These are phyloP conservation scores for Ceratobasidium papillatum DNA, from an alignment of 1,284 basidiomycete species.

Conservation along the genomic window DNA sequence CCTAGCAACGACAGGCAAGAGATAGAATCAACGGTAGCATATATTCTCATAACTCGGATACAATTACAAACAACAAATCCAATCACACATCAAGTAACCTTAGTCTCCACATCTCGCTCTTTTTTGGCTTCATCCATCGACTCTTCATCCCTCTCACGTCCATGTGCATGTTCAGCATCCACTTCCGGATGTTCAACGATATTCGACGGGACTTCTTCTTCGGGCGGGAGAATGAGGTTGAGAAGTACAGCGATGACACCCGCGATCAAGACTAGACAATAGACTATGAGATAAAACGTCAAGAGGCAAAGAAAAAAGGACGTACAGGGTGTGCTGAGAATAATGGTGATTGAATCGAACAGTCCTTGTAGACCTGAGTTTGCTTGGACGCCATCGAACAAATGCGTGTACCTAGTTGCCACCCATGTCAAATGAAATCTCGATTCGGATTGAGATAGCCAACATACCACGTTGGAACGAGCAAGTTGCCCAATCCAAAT, in stretches of 20 bases:
- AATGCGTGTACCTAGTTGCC: slow-evolving; percentile 59
- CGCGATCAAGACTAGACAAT: slow-evolving; percentile 63
- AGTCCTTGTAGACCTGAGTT: slow-evolving; percentile 70
- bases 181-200: slow-evolving; percentile 34
- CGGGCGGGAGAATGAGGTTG: slow-evolving; percentile 69
- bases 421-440: slow-evolving; percentile 54
- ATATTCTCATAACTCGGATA: too few species aligned
- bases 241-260: slow-evolving; percentile 72
- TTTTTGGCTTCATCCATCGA: slow-evolving; percentile 32
- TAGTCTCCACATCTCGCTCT: slow-evolving; percentile 3
- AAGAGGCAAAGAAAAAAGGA: slow-evolving; percentile 38
- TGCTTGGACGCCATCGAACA: slow-evolving; percentile 68
- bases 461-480: slow-evolving; percentile 52
- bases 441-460: neutral
- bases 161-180: neutral
- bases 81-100: too few species aligned
- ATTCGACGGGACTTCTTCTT: slow-evolving; percentile 41
- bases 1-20: too few species aligned
- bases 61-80: too few species aligned
- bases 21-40: too few species aligned
- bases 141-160: slow-evolving; percentile 5
- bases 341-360: slow-evolving; percentile 79
- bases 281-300: slow-evolving; percentile 36
- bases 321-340: slow-evolving; percentile 80
- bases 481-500: slow-evolving; percentile 73